phyloP scores from a whole-genome alignment of 1,139 yeast species.

The Candida mesenterica region DNA sequence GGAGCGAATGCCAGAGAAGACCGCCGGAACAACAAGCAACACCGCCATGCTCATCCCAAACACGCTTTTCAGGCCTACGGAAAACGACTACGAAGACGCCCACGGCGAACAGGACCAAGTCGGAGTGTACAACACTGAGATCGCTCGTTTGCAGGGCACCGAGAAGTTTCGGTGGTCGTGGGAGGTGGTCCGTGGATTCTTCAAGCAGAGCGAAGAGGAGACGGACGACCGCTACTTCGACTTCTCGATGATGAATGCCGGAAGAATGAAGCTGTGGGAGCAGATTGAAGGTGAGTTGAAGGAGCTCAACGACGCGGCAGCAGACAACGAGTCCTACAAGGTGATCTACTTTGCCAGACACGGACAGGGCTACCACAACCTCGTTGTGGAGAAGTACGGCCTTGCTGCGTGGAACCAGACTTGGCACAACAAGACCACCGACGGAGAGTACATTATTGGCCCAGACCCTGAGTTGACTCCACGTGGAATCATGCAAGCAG shows the following conservation, averaged over 20 bases:
- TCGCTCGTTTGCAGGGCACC: constrained; percentile 11
- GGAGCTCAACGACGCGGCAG: constrained; percentile 27
- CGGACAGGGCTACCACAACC: constrained; percentile 47
- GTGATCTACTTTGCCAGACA: constrained; percentile 44
- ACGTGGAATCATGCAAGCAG: constrained; percentile 38
- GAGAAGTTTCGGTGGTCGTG: constrained; percentile 30
- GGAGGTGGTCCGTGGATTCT: constrained; percentile 35
- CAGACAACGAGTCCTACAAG: constrained; percentile 31
- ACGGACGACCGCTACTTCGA: constrained; percentile 40
- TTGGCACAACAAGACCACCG: constrained; percentile 42
- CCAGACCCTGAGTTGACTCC: constrained; percentile 47
- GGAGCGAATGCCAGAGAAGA: no score
- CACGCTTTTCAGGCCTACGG: constrained; percentile 20
- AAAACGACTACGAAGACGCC: constrained; percentile 23
- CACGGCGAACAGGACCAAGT: constrained; percentile 18
- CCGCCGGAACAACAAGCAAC: no score
- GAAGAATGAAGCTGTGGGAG: constrained; percentile 33
- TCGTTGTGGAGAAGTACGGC: constrained; percentile 43
- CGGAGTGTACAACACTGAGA: constrained; percentile 11
- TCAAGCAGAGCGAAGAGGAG: constrained; percentile 35
- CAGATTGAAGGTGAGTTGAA: constrained; percentile 26
- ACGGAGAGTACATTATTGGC: constrained; percentile 45
- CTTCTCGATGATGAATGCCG: constrained; percentile 40
- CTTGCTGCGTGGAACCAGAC: constrained; percentile 39
- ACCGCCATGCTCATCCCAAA: no score